These are phyloP conservation scores for Eurotiales sp. DNA, from an alignment of 2,329 filamentous ascomycete genomes.

Conservation along the genomic window DNA sequence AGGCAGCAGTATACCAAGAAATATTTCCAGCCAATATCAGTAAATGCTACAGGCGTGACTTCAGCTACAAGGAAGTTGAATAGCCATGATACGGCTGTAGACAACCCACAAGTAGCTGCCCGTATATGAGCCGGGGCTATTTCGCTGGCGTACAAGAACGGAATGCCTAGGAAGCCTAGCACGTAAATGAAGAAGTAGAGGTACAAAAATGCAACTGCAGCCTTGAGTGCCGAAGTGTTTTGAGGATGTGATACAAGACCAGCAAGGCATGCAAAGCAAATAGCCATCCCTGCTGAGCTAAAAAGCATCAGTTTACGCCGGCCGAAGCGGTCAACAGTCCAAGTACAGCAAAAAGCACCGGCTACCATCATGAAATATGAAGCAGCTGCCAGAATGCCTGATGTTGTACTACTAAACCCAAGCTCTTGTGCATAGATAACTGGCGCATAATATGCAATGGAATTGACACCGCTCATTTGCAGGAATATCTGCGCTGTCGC, in stretches of 20 bases:
- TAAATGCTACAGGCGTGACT: constrained; percentile 17
- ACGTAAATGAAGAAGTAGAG: neutral
- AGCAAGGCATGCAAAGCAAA: neutral
- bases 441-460: too few species aligned
- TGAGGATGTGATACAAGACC: neutral
- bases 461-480: too few species aligned
- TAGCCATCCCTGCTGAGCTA: neutral
- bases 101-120: constrained; percentile 16
- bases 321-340: neutral
- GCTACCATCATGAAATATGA: neutral
- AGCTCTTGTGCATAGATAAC: neutral
- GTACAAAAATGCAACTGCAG: neutral
- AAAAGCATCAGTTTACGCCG: neutral
- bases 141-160: neutral
- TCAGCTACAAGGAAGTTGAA: constrained; percentile 21
- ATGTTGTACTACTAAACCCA: neutral
- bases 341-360: too few species aligned
- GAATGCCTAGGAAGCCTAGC: neutral
- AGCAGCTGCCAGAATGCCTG: neutral
- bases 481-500: too few species aligned
- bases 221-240: neutral
- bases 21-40: constrained; percentile 17
- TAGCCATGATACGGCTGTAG: constrained; percentile 15
- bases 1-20: constrained; percentile 16
- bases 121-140: constrained; percentile 8